Percentiles rank a stretch among this genome's conserved stretches.
phyloP scores from a whole-genome alignment of 495 filamentous ascomycete species.

The Trichoderma gamsii region DNA sequence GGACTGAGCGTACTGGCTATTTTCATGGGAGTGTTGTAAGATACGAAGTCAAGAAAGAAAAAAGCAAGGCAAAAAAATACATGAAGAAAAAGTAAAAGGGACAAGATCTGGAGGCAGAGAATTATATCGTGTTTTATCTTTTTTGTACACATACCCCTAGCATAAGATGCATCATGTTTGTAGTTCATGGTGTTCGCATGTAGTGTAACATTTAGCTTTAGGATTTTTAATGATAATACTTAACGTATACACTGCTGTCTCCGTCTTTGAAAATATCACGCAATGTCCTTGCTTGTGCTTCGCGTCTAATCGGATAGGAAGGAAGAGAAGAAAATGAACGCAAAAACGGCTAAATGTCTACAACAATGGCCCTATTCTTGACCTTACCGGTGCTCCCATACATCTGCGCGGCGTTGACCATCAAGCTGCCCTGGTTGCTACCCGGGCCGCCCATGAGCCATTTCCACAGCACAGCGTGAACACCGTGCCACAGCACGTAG shows the following conservation, averaged over 20 bases:
- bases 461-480: constrained; percentile 63
- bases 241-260: too few relatives aligned
- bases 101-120: not conserved
- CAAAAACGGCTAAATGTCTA: constrained; percentile 24
- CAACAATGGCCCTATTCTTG: constrained; percentile 42
- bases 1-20: not conserved
- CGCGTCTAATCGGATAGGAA: too few relatives aligned
- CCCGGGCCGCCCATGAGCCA: constrained; percentile 55
- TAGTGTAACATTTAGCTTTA: not conserved
- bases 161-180: too few relatives aligned
- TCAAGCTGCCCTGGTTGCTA: constrained; percentile 53
- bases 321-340: not conserved
- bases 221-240: not conserved
- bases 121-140: not conserved
- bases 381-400: constrained; percentile 60
- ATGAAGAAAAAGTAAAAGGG: not conserved
- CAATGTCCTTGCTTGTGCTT: too few relatives aligned
- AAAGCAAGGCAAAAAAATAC: not conserved
- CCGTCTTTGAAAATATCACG: too few relatives aligned
- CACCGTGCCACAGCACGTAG: constrained; percentile 55
- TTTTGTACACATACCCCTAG: not conserved
- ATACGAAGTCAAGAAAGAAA: not conserved
- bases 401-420: constrained; percentile 77
- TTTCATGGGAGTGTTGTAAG: not conserved
- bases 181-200: too few relatives aligned